phyloP scores from a whole-genome alignment of 2,329 filamentous ascomycete genomes.

The Trichoderma harzianum region DNA sequence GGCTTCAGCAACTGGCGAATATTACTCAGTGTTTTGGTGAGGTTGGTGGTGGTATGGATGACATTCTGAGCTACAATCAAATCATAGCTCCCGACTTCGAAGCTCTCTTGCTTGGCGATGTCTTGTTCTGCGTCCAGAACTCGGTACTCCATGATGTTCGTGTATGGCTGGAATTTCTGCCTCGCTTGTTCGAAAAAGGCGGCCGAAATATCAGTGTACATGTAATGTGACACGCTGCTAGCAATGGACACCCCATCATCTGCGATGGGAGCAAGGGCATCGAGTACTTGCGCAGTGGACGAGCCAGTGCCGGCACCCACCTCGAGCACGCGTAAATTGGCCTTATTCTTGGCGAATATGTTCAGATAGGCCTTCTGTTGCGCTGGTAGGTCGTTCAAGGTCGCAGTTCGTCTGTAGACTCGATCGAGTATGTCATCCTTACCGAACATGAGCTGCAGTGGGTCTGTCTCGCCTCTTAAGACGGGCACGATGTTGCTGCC shows the following conservation, averaged over 20 bases:
- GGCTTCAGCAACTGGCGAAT: conserved; percentile 25
- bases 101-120: conserved; percentile 15
- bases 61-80: conserved; percentile 27
- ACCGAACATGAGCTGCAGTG: conserved; percentile 13
- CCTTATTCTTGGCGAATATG: conserved; percentile 1
- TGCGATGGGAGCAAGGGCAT: neutral
- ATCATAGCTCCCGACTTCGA: conserved; percentile 20
- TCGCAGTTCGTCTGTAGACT: neutral
- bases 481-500: conserved; percentile 9
- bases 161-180: conserved; percentile 29
- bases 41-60: conserved; percentile 27
- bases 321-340: conserved; percentile 8
- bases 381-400: conserved; percentile 3
- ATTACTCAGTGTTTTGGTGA: conserved; percentile 25
- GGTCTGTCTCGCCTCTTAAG: conserved; percentile 1
- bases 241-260: neutral
- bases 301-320: conserved; percentile 4
- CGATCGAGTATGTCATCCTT: conserved; percentile 9
- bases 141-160: conserved; percentile 26
- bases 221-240: conserved; percentile 21
- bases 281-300: conserved; percentile 3
- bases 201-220: conserved; percentile 36
- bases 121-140: conserved; percentile 25
- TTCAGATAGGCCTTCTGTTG: neutral
- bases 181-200: conserved; percentile 35